These are phyloP conservation scores for Yamadazyma atlantica DNA, from an alignment of 1,139 yeast species.

Conservation along the genomic window DNA sequence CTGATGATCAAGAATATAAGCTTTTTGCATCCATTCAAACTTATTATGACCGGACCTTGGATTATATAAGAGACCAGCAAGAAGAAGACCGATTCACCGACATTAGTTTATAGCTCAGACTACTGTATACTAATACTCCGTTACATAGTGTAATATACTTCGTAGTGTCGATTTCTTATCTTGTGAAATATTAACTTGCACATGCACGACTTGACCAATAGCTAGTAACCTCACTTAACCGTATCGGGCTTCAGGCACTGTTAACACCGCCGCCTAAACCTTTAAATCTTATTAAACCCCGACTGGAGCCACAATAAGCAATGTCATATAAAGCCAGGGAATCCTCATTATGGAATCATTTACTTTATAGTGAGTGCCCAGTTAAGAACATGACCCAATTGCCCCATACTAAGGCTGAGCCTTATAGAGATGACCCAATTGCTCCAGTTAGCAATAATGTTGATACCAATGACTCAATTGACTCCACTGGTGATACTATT, in stretches of 20 bases:
- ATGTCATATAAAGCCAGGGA: conserved; percentile 12
- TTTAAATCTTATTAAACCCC: not conserved
- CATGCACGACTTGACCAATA: not conserved
- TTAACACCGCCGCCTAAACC: too few species aligned
- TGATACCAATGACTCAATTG: too few species aligned
- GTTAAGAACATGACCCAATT: too few species aligned
- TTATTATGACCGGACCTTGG: conserved; percentile 65
- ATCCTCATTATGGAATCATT: conserved; percentile 21
- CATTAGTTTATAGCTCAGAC: conserved; percentile 15
- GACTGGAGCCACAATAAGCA: not conserved
- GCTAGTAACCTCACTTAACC: not conserved
- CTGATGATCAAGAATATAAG: conserved; percentile 32
- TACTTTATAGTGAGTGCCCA: conserved; percentile 18
- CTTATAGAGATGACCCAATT: too few species aligned
- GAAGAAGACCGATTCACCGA: conserved; percentile 56
- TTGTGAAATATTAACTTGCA: not conserved
- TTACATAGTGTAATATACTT: too few species aligned
- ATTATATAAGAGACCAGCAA: conserved; percentile 65
- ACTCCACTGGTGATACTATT: too few species aligned
- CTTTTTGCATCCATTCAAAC: conserved; percentile 29
- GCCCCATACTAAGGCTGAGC: too few species aligned
- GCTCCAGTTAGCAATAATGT: too few species aligned
- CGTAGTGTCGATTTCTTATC: too few species aligned
- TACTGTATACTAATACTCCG: not conserved
- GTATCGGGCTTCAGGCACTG: too few species aligned